Evolutionary conservation across 805 yeast genomes (phyloP).

Genomic region (Metschnikowia lunata): DNA sequence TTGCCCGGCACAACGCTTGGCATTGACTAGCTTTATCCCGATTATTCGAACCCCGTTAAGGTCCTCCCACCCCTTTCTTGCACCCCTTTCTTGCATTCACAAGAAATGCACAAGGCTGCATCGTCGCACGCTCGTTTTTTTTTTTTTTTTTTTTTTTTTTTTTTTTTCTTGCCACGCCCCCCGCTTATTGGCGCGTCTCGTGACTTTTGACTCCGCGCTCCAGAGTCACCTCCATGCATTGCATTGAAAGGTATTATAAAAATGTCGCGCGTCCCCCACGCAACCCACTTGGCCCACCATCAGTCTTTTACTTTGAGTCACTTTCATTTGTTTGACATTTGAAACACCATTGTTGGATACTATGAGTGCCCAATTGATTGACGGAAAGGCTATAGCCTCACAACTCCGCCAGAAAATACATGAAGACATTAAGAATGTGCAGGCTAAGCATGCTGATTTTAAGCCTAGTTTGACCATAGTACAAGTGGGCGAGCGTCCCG

Average conservation of each 20-base stretch:
- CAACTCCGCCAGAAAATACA: conserved; percentile 36
- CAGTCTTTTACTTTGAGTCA: no score
- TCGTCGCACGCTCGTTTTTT: no score
- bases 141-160: no score
- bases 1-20: no score
- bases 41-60: no score
- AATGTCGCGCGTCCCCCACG: background rate
- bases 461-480: conserved; percentile 64
- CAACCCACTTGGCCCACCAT: background rate
- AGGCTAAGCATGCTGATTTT: conserved; percentile 48
- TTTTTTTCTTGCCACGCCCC: no score
- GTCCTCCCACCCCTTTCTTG: no score
- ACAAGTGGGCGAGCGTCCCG: conserved; percentile 76
- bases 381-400: conserved; percentile 43
- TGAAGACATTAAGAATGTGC: conserved; percentile 37
- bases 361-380: conserved; percentile 36
- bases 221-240: background rate
- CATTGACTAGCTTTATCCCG: no score
- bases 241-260: background rate
- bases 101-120: no score
- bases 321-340: background rate
- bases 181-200: no score
- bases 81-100: no score
- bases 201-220: no score
- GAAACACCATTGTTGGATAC: background rate